A percentile compares a stretch with the other conserved stretches of the same genome.
phyloP scores from a whole-genome alignment of 1,139 yeast species.

The Candida mesenterica region DNA sequence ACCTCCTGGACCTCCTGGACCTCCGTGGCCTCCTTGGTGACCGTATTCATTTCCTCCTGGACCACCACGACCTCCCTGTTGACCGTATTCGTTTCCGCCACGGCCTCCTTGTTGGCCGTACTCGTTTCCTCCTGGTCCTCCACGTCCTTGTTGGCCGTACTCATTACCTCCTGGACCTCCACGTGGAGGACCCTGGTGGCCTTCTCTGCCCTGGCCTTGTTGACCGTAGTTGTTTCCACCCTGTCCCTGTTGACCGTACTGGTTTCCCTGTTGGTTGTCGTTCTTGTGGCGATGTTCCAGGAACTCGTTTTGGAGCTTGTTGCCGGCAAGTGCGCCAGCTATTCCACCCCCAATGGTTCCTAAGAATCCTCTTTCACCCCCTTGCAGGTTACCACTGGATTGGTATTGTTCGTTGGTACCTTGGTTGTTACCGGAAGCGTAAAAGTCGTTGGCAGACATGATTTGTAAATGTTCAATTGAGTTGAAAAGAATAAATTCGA shows the following conservation, averaged over 20 bases:
- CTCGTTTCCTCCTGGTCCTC: slow-evolving; percentile 2
- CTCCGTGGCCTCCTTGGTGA: neutral
- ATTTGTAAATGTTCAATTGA: neutral
- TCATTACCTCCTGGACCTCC: slow-evolving; percentile 1
- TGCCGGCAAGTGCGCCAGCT: slow-evolving; percentile 60
- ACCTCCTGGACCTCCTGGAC: neutral
- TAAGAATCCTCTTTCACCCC: slow-evolving; percentile 53
- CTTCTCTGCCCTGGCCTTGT: slow-evolving; percentile 10
- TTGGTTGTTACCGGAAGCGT: slow-evolving; percentile 44
- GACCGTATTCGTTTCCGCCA: slow-evolving; percentile 1
- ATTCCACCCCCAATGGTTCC: slow-evolving; percentile 58
- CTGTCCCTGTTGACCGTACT: slow-evolving; percentile 11
- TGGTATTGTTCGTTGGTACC: slow-evolving; percentile 32
- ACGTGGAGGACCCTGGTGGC: neutral
- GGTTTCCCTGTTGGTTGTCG: slow-evolving; percentile 14
- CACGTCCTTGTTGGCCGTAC: slow-evolving; percentile 4
- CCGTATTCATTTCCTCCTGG: slow-evolving; percentile 3
- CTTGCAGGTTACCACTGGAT: slow-evolving; percentile 19
- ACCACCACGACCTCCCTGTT: neutral
- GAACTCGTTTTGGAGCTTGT: slow-evolving; percentile 47
- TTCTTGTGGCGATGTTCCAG: slow-evolving; percentile 22
- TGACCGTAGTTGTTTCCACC: slow-evolving; percentile 14
- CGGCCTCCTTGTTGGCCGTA: neutral
- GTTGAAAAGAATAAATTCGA: neutral
- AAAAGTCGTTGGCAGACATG: slow-evolving; percentile 67